phyloP scores from a whole-genome alignment of 2,329 filamentous ascomycete genomes.

The Ampelomyces quisqualis region DNA sequence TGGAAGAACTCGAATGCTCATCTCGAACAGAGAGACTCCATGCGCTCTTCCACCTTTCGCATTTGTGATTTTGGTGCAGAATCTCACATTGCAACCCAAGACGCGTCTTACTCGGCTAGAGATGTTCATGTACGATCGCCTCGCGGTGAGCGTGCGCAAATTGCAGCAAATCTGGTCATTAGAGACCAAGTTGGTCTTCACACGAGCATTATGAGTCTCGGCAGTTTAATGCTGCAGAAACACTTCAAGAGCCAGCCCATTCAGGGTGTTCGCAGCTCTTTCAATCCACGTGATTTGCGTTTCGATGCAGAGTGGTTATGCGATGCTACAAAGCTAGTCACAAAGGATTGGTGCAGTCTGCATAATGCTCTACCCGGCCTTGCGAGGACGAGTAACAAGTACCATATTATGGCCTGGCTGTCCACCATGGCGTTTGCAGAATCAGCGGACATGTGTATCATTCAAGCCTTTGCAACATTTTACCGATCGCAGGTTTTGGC shows the following conservation, averaged over 20 bases:
- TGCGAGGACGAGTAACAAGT: conserved; percentile 11
- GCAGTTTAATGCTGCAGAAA: conserved; percentile 1
- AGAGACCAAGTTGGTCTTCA: conserved; percentile 16
- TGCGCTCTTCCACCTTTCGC: conserved; percentile 33
- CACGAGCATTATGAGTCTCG: conserved; percentile 6
- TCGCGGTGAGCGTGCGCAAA: conserved; percentile 13
- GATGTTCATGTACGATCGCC: conserved; percentile 5
- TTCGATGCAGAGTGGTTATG: conserved; percentile 29
- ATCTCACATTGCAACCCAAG: conserved; percentile 16
- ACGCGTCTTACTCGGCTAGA: conserved; percentile 26
- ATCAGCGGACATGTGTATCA: conserved; percentile 20
- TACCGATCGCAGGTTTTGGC: conserved; percentile 11
- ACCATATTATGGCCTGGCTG: conserved; percentile 27
- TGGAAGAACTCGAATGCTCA: conserved; percentile 8
- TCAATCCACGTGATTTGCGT: conserved; percentile 8
- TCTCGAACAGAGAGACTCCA: conserved; percentile 31
- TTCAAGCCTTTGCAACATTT: conserved; percentile 28
- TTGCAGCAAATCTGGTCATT: conserved; percentile 19
- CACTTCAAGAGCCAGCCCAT: conserved; percentile 11
- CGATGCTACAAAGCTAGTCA: conserved; percentile 8
- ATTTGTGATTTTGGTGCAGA: conserved; percentile 39
- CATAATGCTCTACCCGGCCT: conserved; percentile 15
- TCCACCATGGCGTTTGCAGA: conserved; percentile 28
- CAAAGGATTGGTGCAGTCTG: conserved; percentile 23
- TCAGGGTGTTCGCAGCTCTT: not conserved